These are phyloP conservation scores for Coniferiporia weirii DNA, from an alignment of 1,284 basidiomycete species.

Conservation along the genomic window DNA sequence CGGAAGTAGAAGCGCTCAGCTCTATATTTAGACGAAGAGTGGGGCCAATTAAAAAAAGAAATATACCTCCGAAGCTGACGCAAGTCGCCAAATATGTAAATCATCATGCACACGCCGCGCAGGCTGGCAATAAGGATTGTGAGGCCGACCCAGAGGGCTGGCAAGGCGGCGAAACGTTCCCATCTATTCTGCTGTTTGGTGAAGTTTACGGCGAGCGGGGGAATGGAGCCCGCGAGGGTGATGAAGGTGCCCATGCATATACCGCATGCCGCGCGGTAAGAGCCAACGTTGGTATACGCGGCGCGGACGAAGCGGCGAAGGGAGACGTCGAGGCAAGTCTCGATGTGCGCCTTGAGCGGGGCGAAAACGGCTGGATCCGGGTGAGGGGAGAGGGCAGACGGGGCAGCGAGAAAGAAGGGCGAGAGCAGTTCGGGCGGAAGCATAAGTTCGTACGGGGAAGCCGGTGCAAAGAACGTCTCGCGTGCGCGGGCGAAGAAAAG, in stretches of 20 bases:
- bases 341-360: constrained; percentile 50
- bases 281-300: constrained; percentile 73
- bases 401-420: constrained; percentile 36
- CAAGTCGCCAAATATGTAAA: constrained; percentile 77
- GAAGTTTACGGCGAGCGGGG: constrained; percentile 50
- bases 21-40: too few relatives aligned
- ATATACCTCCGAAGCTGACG: constrained; percentile 57
- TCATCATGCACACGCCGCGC: constrained; percentile 62
- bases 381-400: constrained; percentile 30
- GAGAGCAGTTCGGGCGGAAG: constrained; percentile 60
- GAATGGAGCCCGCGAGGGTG: constrained; percentile 39
- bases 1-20: too few relatives aligned
- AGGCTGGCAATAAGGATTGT: constrained; percentile 57
- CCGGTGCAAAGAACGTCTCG: constrained; percentile 69
- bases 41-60: not conserved
- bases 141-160: constrained; percentile 66
- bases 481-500: constrained; percentile 72
- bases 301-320: constrained; percentile 64
- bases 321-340: constrained; percentile 55
- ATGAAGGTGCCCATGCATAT: constrained; percentile 52
- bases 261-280: constrained; percentile 61
- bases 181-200: constrained; percentile 40
- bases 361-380: constrained; percentile 62
- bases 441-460: constrained; percentile 63
- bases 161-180: constrained; percentile 55